Percentiles rank a stretch among this genome's conserved stretches.
Evolutionary conservation across 441 rosid genomes (phyloP).

Genomic region (Gossypium trilobum): DNA sequence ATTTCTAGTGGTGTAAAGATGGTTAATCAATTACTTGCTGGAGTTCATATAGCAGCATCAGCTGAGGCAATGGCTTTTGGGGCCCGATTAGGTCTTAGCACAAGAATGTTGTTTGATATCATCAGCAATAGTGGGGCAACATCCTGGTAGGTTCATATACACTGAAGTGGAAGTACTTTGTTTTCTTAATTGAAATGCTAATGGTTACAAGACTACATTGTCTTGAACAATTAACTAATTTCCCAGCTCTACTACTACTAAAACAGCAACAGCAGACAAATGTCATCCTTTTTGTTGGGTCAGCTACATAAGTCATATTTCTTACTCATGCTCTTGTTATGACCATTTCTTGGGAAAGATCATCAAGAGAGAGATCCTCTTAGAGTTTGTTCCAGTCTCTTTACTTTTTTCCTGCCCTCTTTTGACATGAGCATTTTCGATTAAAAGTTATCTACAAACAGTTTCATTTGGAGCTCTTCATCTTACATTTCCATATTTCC

Average conservation of each 20-base stretch:
- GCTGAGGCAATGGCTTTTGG: slow-evolving; percentile 99
- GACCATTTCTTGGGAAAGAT: neutral
- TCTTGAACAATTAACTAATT: neutral
- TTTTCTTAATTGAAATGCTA: neutral
- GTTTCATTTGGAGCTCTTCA: neutral
- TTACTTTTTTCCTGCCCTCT: neutral
- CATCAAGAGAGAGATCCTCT: neutral
- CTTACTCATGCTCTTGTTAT: neutral
- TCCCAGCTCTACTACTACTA: slow-evolving; percentile 1
- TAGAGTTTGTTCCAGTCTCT: neutral
- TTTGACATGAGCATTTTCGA: neutral
- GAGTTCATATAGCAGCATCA: slow-evolving; percentile 91
- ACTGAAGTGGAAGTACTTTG: neutral
- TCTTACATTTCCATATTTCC: neutral
- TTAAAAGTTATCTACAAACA: neutral
- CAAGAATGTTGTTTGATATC: slow-evolving; percentile 62
- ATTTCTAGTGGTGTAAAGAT: slow-evolving; percentile 69
- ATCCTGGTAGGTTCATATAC: slow-evolving; percentile 61
- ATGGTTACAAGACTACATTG: neutral
- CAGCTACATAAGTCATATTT: neutral
- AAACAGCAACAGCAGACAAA: neutral
- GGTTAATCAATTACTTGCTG: slow-evolving; percentile 97
- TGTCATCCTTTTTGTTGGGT: neutral
- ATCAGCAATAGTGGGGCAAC: slow-evolving; percentile 59
- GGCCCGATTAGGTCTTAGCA: slow-evolving; percentile 80